Evolutionary conservation across 2,329 filamentous ascomycete species (phyloP).

Genomic region (Xylaria multiplex): DNA sequence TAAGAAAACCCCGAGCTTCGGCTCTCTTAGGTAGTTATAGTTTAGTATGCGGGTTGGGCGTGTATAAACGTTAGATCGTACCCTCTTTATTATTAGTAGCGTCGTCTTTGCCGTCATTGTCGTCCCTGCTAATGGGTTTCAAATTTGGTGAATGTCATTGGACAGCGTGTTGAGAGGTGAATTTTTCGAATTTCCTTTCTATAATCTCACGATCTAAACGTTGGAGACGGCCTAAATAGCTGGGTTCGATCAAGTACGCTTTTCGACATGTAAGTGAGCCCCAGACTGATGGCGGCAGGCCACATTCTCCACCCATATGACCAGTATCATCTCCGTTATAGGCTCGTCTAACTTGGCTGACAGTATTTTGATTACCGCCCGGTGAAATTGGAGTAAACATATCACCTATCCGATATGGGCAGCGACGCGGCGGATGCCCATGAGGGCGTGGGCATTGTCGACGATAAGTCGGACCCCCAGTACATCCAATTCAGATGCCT

Average conservation of each 20-base stretch:
- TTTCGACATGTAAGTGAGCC: not conserved
- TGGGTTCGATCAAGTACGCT: not conserved
- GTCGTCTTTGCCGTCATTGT: not conserved
- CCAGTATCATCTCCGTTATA: not conserved
- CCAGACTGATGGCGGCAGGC: too few species aligned
- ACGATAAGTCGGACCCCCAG: constrained; percentile 60
- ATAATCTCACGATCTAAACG: not conserved
- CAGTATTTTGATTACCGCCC: not conserved
- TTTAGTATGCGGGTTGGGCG: too few species aligned
- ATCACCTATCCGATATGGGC: constrained; percentile 24
- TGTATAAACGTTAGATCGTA: not conserved
- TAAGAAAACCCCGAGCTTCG: constrained; percentile 19
- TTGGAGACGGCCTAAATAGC: not conserved
- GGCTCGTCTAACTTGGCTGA: not conserved
- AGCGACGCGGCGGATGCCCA: constrained; percentile 38
- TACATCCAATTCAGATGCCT: constrained; percentile 65
- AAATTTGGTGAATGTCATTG: not conserved
- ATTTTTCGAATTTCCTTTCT: not conserved
- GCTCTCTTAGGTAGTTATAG: not conserved
- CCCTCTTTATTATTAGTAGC: not conserved
- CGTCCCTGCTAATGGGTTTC: not conserved
- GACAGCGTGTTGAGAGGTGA: not conserved
- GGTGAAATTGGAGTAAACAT: not conserved
- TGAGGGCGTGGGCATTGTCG: constrained; percentile 42
- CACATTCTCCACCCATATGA: too few species aligned